These are phyloP conservation scores for Guyanaporus albipodus DNA, from an alignment of 768 basidiomycete genomes.

Conservation along the genomic window DNA sequence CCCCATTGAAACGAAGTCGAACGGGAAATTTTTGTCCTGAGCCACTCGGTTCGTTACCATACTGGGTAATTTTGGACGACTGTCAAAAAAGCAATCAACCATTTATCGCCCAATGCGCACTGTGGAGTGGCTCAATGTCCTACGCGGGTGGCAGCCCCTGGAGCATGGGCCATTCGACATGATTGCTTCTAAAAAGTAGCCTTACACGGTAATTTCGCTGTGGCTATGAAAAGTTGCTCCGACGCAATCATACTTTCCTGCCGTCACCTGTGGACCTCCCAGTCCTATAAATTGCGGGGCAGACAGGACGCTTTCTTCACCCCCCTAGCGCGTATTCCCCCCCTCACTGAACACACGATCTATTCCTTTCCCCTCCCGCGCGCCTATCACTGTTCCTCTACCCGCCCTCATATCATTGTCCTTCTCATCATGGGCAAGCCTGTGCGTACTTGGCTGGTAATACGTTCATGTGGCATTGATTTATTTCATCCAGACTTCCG, in stretches of 20 bases:
- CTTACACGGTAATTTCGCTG: conserved; percentile 18
- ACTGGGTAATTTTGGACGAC: conserved; percentile 7
- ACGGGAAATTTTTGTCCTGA: neutral
- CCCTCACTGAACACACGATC: neutral
- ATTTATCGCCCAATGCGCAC: conserved; percentile 7
- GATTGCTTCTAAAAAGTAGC: conserved; percentile 20
- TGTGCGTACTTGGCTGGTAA: conserved; percentile 7
- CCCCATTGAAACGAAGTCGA: neutral
- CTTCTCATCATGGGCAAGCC: neutral
- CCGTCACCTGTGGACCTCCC: conserved; percentile 12
- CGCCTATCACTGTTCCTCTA: neutral
- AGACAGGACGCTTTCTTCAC: neutral
- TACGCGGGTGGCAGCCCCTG: conserved; percentile 14
- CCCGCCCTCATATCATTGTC: neutral
- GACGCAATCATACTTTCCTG: conserved; percentile 24
- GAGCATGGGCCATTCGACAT: conserved; percentile 10
- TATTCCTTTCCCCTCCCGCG: neutral
- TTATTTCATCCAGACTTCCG: neutral
- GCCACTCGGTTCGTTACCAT: conserved; percentile 2
- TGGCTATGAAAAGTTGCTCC: conserved; percentile 20
- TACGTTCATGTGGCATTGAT: neutral
- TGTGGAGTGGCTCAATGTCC: no score
- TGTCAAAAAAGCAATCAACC: conserved; percentile 21
- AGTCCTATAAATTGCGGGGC: conserved; percentile 16
- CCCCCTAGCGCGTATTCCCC: neutral